Conservation (phyloP, 2,329 filamentous ascomycete genomes). For the Metarhizium guizhouense region DNA sequence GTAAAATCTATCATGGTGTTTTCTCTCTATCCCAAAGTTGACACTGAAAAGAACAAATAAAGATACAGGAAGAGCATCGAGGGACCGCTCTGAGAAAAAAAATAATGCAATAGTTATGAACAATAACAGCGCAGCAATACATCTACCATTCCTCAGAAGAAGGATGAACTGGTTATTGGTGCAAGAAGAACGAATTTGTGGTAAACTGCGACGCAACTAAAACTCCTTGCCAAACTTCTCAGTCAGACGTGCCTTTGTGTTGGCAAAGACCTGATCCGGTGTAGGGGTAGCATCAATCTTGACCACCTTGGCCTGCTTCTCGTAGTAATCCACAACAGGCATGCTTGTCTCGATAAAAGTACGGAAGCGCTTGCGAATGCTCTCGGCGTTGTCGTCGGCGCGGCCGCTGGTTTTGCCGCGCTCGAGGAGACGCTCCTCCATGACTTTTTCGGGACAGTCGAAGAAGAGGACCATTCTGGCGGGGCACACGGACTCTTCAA, state of each 20-base stretch:
- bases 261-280: conserved; percentile 53
- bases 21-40: no score
- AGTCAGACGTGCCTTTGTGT: conserved; percentile 41
- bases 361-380: conserved; percentile 91
- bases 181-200: no score
- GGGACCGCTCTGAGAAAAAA: no score
- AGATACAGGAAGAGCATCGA: no score
- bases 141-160: no score
- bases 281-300: conserved; percentile 63
- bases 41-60: no score
- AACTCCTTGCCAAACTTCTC: conserved; percentile 35
- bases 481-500: conserved; percentile 80
- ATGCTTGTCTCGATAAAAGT: conserved; percentile 94
- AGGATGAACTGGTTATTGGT: no score
- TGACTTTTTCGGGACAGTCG: conserved; percentile 82
- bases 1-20: no score
- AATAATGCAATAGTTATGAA: no score
- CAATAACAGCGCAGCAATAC: no score
- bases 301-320: conserved; percentile 67
- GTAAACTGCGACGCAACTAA: conserved; percentile 4
- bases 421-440: conserved; percentile 77
- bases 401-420: conserved; percentile 88
- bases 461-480: conserved; percentile 86
- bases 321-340: conserved; percentile 87
- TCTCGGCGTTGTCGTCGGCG: conserved; percentile 88